These are phyloP conservation scores for Podospora australis DNA, from an alignment of 495 filamentous ascomycete species.

Conservation along the genomic window DNA sequence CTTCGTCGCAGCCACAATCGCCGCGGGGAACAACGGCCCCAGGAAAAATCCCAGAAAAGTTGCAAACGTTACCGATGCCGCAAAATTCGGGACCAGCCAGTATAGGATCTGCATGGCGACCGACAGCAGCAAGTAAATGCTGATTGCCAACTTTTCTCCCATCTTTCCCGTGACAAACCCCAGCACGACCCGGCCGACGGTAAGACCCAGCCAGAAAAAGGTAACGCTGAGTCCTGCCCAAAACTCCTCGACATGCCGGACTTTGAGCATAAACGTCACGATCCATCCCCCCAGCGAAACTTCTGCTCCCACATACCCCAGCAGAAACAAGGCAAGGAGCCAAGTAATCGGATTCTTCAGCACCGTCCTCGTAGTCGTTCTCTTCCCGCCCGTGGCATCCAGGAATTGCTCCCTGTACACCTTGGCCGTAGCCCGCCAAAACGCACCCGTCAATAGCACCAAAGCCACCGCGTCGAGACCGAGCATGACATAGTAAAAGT, in stretches of 20 bases:
- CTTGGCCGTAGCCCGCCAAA: conserved; percentile 61
- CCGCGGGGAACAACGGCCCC: conserved; percentile 75
- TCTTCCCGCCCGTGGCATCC: conserved; percentile 16
- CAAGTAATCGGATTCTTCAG: conserved; percentile 52
- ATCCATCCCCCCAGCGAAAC: conserved; percentile 85
- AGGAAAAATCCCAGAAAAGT: conserved; percentile 71
- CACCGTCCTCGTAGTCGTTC: conserved; percentile 32
- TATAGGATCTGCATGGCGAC: conserved; percentile 69
- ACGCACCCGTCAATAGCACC: conserved; percentile 45
- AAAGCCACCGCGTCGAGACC: conserved; percentile 54
- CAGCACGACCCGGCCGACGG: conserved; percentile 65
- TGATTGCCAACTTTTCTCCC: conserved; percentile 64
- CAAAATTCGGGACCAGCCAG: conserved; percentile 75
- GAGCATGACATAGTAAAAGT: conserved; percentile 62
- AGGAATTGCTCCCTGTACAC: conserved; percentile 48
- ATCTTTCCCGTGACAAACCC: conserved; percentile 61
- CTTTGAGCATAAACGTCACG: conserved; percentile 74
- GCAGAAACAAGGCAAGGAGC: conserved; percentile 68
- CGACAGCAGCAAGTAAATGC: conserved; percentile 54
- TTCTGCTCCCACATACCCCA: conserved; percentile 79
- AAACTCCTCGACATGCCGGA: conserved; percentile 63
- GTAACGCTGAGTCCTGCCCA: conserved; percentile 71
- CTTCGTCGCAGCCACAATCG: conserved; percentile 73
- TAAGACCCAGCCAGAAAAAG: conserved; percentile 82
- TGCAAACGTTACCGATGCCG: conserved; percentile 67